Percentiles rank a stretch among this genome's conserved stretches.
Evolutionary conservation across 2,329 filamentous ascomycete genomes (phyloP).

Genomic region (Diaporthe humulicola): DNA sequence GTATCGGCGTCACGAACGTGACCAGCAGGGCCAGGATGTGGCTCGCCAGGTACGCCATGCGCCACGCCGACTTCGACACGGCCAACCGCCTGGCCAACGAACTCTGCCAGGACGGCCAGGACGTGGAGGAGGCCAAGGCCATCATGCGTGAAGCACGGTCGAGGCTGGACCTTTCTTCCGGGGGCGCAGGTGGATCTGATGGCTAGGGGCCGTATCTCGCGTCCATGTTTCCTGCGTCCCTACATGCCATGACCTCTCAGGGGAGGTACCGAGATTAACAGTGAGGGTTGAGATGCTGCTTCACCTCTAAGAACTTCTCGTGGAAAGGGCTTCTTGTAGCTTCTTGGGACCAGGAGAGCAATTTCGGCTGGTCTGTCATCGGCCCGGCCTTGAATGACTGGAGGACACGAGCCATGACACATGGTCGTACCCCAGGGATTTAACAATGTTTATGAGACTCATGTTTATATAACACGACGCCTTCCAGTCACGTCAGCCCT

Average conservation of each 20-base stretch:
- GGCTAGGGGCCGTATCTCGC: slow-evolving; percentile 25
- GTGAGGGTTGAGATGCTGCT: not conserved
- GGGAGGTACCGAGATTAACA: not conserved
- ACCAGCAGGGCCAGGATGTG: slow-evolving; percentile 95
- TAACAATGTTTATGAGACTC: not conserved
- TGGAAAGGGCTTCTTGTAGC: not conserved
- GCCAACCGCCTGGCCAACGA: slow-evolving; percentile 89
- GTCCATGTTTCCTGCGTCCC: not conserved
- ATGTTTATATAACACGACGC: not conserved
- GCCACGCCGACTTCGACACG: slow-evolving; percentile 78
- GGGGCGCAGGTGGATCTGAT: slow-evolving; percentile 42
- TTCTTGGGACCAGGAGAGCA: not conserved
- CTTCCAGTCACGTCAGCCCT: not conserved
- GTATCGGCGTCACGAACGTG: slow-evolving; percentile 89
- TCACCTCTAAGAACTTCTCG: not conserved
- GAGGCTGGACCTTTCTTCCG: slow-evolving; percentile 68
- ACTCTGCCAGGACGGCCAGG: slow-evolving; percentile 93
- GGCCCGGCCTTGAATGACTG: not conserved
- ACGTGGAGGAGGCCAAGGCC: slow-evolving; percentile 97
- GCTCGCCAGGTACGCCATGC: slow-evolving; percentile 87
- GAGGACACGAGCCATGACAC: not conserved
- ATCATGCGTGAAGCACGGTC: slow-evolving; percentile 88
- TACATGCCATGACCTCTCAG: not conserved
- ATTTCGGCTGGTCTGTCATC: not conserved
- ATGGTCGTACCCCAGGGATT: not conserved